These are phyloP conservation scores for Sporothrix sp. DNA, from an alignment of 2,329 filamentous ascomycete genomes.

Conservation along the genomic window DNA sequence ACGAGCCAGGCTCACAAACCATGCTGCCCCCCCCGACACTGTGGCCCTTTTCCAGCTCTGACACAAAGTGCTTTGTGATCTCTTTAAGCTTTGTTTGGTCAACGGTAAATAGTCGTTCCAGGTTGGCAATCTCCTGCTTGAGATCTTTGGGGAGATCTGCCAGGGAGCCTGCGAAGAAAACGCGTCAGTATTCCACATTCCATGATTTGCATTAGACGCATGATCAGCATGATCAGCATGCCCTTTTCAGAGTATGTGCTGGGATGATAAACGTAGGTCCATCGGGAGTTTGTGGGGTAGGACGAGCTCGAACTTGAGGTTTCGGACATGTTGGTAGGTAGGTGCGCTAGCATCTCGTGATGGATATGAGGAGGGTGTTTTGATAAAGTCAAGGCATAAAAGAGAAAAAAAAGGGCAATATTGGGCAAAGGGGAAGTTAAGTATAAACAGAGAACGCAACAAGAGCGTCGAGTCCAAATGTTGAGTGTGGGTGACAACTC, in stretches of 20 bases:
- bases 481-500: too few relatives aligned
- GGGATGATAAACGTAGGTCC: background rate
- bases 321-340: background rate
- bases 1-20: slow-evolving; percentile 45
- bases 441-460: too few relatives aligned
- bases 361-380: too few relatives aligned
- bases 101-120: slow-evolving; percentile 79
- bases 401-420: too few relatives aligned
- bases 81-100: slow-evolving; percentile 71
- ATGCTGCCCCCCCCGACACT: slow-evolving; percentile 85
- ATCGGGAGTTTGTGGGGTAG: background rate
- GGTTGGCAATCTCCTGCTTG: slow-evolving; percentile 64
- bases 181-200: too few relatives aligned
- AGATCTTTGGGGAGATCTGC: slow-evolving; percentile 83
- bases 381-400: too few relatives aligned
- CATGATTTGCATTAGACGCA: too few relatives aligned
- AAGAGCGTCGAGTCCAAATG: too few relatives aligned
- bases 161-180: slow-evolving; percentile 61
- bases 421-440: too few relatives aligned
- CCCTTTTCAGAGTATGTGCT: background rate
- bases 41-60: slow-evolving; percentile 79
- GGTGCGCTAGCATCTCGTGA: background rate
- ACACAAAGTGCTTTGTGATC: slow-evolving; percentile 82
- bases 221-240: too few relatives aligned
- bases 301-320: background rate